Evolutionary conservation across 73 alveolate genomes (phyloP), one percentile per base, ranked within the genome.

Genomic region (Stentor roeselii): DNA sequence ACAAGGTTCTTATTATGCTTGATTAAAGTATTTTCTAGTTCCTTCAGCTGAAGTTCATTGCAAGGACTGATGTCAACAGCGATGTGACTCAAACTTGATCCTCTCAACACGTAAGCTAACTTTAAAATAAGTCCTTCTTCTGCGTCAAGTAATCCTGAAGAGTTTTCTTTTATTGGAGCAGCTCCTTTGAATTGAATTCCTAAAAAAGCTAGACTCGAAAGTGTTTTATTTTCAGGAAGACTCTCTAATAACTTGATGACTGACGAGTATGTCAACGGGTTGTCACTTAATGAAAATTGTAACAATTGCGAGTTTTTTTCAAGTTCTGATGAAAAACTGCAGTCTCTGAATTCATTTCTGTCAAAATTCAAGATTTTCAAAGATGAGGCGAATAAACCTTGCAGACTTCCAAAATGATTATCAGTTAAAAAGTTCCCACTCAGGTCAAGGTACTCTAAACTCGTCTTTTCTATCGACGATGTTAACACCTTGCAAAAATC

Each of bases 161-260:
- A 40, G 34, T 67, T 67, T 34, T 67, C 80, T 67, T 67, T 67
- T 21, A 67, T 67, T 27, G 80, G 80, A 30, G 80, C 80, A 67
- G 80, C 42, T 21, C 80, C 80, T 21, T 21, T 21, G 1, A 67
- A 32, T 21, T 34, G 42, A n/a, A 67, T 67, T 67, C 80, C 80
- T 32, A 30, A 27, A 67, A 67, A 27, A 14, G 42, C 80, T 21
- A 67, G 41, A 21, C 41, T 21, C 37, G 21, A 11, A 30, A 67
- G 41, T 27, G 27, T 67, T 67, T 67, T 67, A 32, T 67, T 67
- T 30, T 11, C 67, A 50, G 67, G 6, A 50, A 50, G 67, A 21
- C 6, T 50, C 21, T 50, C 67, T 11, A 50, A 21, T 50, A 50
- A 50, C 6, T 6, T 11, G 6, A 50, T 50, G 21, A 50, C 6